Conservation (phyloP, 2,329 filamentous ascomycete genomes). For the Alternaria tenuissima region DNA sequence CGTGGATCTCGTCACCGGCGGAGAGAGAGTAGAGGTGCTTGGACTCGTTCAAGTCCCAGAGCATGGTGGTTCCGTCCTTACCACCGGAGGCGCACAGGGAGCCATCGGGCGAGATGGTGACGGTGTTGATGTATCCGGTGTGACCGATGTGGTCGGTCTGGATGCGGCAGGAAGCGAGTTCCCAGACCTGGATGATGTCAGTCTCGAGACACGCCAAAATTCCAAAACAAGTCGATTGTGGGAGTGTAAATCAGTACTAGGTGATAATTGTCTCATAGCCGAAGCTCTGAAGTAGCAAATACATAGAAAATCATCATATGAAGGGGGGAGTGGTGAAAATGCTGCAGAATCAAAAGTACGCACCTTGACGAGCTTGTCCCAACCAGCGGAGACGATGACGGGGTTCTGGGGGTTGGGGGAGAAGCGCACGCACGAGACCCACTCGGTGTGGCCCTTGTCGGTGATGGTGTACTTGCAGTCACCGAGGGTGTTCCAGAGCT, state of each 20-base stretch:
- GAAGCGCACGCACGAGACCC: conserved; percentile 99
- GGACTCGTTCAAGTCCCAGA: conserved; percentile 99
- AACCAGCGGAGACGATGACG: conserved; percentile 97
- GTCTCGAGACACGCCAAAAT: conserved; percentile 18
- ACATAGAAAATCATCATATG: conserved; percentile 94
- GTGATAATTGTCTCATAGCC: conserved; percentile 99
- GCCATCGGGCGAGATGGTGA: conserved; percentile 99
- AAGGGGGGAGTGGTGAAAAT: conserved; percentile 28
- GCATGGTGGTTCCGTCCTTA: conserved; percentile 99
- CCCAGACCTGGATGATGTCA: conserved; percentile 82
- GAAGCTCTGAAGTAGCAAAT: conserved; percentile 99
- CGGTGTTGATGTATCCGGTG: conserved; percentile 99
- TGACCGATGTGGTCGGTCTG: conserved; percentile 99
- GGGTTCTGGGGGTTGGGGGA: conserved; percentile 99
- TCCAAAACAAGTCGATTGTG: conserved; percentile 2
- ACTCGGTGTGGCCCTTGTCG: conserved; percentile 99
- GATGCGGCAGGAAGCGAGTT: conserved; percentile 98
- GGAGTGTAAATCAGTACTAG: conserved; percentile 73
- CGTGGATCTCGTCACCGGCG: conserved; percentile 99
- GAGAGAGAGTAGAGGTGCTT: conserved; percentile 99
- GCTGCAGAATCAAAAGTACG: conserved; percentile 53
- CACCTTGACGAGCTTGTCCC: conserved; percentile 99
- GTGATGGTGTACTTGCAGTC: conserved; percentile 99
- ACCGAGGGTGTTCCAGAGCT: conserved; percentile 99
- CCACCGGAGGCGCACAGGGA: conserved; percentile 98